Evolutionary conservation across 352 stramenopile genomes (phyloP), one percentile per base, ranked within the genome.

Genomic region (Lagenidium giganteum): DNA sequence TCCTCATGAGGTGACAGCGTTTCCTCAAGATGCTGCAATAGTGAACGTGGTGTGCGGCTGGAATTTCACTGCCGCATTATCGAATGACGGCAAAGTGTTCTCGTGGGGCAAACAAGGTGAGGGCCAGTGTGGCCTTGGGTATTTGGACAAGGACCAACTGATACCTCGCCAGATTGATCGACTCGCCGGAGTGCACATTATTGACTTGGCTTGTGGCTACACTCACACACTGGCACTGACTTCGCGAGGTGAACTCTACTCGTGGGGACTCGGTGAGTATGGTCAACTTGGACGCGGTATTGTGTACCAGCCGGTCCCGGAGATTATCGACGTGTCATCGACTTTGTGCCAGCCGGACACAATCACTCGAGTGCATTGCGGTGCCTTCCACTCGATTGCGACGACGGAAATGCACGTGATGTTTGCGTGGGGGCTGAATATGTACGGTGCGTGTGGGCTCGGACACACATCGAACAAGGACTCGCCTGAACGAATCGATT

Each of bases 231-330:
- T 95, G 13, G 84, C 84, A 12, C 51, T 96, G 11, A 86, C 83
- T 1, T 71, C 63, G 1, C 62, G 57, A 21, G 83, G 84, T 4
- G 79, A 96, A 29, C 51, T 96, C 14, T 95, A 87, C 54, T 91
- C 83, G 11, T 96, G 84, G 86, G 89, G 89, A 26, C 55, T 89
- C 4, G 89, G 89, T 20, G 84, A 96, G 44, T 96, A 96, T 45
- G 89, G 89, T 0, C 72, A 95, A 27, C 75, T 96, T 13, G 89
- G 89, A 5, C 92, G 93, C 39, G 84, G 85, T 0, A 71, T 85
- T 34, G 78, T 93, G 5, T 93, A 93, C 50, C 77, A 93, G 36
- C 80, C 80, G 0, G 32, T 89, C 12, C 80, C 80, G 13, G 72
- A 85, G 14, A 54, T 62, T 23, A 67, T 93, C 9, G 75, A 89